These are phyloP conservation scores for Citrus sinensis DNA, from an alignment of 345 rosid species.

Conservation along the genomic window DNA sequence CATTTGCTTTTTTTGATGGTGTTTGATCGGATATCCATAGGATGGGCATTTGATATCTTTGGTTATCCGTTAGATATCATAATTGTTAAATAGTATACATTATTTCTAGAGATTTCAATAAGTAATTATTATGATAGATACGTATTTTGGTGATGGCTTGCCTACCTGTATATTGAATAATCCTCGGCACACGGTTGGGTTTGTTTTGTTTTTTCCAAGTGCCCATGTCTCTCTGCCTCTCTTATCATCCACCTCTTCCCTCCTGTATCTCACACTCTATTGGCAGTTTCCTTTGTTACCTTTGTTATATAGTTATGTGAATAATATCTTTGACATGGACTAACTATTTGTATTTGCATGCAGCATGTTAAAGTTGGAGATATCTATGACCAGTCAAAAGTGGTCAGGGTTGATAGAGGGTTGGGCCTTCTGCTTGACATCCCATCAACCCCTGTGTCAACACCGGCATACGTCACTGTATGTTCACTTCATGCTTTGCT, in stretches of 20 bases:
- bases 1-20: background rate
- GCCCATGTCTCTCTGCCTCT: background rate
- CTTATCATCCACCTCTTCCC: background rate
- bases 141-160: background rate
- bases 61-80: background rate
- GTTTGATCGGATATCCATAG: background rate
- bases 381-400: slow-evolving; percentile 78
- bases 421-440: slow-evolving; percentile 86
- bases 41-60: background rate
- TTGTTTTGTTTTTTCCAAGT: background rate
- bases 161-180: background rate
- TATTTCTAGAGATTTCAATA: background rate
- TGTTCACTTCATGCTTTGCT: slow-evolving; percentile 23
- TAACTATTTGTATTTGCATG: slow-evolving; percentile 27
- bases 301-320: background rate
- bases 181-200: background rate
- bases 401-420: slow-evolving; percentile 79
- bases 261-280: background rate
- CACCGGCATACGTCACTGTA: slow-evolving; percentile 83
- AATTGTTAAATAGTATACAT: background rate
- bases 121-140: background rate
- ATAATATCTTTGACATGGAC: background rate
- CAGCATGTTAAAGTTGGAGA: slow-evolving; percentile 73
- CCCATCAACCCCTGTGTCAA: slow-evolving; percentile 58
- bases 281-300: background rate